Conservation (phyloP, 306 rosid species). For the Fragaria vesca region DNA sequence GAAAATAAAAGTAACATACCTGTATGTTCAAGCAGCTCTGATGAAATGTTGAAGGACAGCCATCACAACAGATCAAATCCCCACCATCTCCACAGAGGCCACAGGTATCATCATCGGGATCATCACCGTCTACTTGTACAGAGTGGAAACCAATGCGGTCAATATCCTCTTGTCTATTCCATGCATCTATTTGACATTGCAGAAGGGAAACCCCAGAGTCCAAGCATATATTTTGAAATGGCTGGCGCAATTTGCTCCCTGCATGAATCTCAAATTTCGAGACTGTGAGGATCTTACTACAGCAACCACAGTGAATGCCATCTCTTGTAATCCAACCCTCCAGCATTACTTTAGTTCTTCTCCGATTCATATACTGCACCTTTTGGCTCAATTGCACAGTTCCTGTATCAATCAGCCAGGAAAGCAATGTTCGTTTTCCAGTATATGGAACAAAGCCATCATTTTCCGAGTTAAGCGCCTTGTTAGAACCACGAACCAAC, state of each 20-base stretch:
- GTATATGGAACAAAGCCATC: conserved; percentile 88
- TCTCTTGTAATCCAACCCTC: conserved; percentile 98
- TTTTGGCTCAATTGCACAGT: conserved; percentile 77
- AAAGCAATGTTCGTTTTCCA: conserved; percentile 90
- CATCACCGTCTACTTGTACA: conserved; percentile 71
- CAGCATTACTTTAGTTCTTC: conserved; percentile 67
- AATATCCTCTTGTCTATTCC: conserved; percentile 70
- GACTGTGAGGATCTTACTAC: conserved; percentile 90
- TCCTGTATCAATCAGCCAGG: conserved; percentile 89
- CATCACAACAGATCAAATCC: conserved; percentile 92
- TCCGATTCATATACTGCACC: conserved; percentile 81
- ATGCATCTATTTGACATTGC: conserved; percentile 88
- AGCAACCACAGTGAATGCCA: conserved; percentile 94
- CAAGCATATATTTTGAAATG: conserved; percentile 86
- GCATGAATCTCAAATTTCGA: conserved; percentile 95
- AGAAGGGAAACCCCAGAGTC: conserved; percentile 91
- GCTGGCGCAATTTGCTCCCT: conserved; percentile 88
- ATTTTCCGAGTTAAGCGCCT: conserved; percentile 62
- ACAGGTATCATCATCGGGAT: conserved; percentile 97
- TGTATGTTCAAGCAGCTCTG: conserved; percentile 73
- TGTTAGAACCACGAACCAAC: conserved; percentile 76
- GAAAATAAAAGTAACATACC: conserved; percentile 40
- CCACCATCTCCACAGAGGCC: conserved; percentile 97
- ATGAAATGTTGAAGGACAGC: conserved; percentile 97
- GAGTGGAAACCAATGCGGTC: conserved; percentile 63